Percentiles rank a stretch among this genome's conserved stretches.
Evolutionary conservation across 345 rosid species (phyloP).

Genomic region (Eucalyptus coolabah): DNA sequence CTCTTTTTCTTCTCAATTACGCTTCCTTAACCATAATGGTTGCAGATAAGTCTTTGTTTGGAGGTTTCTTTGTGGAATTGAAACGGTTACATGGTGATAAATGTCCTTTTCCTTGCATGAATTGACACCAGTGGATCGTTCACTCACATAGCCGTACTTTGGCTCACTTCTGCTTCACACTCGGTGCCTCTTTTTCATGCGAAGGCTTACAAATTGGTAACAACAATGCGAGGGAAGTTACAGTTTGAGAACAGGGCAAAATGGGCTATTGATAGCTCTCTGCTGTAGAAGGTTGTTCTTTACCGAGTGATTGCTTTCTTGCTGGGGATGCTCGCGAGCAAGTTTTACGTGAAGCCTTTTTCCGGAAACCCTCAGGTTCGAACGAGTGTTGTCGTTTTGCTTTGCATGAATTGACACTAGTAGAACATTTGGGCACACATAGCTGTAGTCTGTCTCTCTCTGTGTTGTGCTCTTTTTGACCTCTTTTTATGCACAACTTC

Average conservation of each 20-base stretch:
- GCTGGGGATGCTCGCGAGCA: background rate
- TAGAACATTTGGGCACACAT: background rate
- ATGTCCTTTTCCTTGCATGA: background rate
- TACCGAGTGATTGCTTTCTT: background rate
- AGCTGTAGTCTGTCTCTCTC: background rate
- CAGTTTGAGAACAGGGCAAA: background rate
- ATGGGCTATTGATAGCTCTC: background rate
- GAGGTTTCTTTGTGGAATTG: background rate
- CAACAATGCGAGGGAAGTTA: background rate
- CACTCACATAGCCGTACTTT: background rate
- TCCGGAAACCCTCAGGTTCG: background rate
- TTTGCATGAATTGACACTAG: background rate
- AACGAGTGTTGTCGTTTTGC: background rate
- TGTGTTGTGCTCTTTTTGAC: background rate
- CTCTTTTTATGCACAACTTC: background rate
- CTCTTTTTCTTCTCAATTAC: background rate
- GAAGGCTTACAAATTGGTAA: background rate
- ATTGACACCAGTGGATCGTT: background rate
- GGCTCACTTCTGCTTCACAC: background rate
- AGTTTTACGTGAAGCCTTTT: background rate
- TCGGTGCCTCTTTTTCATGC: background rate
- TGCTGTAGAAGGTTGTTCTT: background rate
- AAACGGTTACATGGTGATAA: background rate
- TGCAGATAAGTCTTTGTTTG: background rate
- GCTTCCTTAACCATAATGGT: background rate